Evolutionary conservation across 2,329 filamentous ascomycete genomes (phyloP).

Genomic region (Pezizomycotina sp.): DNA sequence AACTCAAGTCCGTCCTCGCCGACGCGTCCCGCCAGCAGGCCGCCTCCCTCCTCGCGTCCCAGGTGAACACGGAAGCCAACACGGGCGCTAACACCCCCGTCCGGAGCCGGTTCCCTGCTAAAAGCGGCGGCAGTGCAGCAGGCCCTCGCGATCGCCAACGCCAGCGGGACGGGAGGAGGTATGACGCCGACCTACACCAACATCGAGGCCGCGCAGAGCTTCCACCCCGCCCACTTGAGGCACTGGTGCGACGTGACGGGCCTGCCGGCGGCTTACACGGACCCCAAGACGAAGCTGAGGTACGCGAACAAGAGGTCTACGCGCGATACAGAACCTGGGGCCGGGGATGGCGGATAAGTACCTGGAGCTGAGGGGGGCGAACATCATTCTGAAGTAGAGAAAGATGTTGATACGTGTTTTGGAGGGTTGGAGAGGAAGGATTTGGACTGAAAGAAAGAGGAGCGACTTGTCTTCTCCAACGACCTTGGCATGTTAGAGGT

Average conservation of each 20-base stretch:
- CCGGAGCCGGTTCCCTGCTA: constrained; percentile 23
- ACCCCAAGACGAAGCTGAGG: constrained; percentile 82
- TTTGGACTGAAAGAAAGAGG: no score
- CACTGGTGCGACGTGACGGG: constrained; percentile 95
- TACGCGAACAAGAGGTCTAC: constrained; percentile 94
- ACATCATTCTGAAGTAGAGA: constrained; percentile 73
- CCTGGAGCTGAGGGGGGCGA: constrained; percentile 74
- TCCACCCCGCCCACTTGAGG: constrained; percentile 61
- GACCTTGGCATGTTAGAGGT: no score
- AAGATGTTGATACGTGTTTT: no score
- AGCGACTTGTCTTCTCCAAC: no score
- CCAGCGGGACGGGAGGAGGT: constrained; percentile 32
- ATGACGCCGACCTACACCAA: constrained; percentile 69
- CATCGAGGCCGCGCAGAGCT: constrained; percentile 80
- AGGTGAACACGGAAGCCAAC: constrained; percentile 14
- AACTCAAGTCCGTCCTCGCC: constrained; percentile 93
- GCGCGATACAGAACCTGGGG: constrained; percentile 65
- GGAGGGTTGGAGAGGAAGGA: no score
- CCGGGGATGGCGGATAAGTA: constrained; percentile 77
- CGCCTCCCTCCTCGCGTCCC: constrained; percentile 38
- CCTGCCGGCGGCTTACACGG: constrained; percentile 73
- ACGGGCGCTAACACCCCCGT: constrained; percentile 26
- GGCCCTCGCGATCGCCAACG: constrained; percentile 74
- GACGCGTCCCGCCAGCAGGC: constrained; percentile 79
- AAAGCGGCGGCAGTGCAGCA: constrained; percentile 28